Conservation (phyloP, 2,329 filamentous ascomycete genomes). For the Alternaria consortialis region DNA sequence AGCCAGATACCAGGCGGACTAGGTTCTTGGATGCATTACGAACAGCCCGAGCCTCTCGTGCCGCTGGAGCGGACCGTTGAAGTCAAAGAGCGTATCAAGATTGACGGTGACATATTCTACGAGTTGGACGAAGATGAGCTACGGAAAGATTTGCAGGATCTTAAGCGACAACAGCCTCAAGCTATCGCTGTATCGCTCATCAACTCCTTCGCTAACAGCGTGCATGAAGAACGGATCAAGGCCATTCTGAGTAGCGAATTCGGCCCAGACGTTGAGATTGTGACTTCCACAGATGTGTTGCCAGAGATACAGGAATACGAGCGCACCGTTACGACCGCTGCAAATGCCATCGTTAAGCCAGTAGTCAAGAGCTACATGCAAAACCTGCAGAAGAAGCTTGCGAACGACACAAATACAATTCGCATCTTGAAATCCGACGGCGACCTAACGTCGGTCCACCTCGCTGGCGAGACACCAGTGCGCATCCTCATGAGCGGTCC, state of each 20-base stretch:
- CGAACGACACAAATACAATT: constrained; percentile 55
- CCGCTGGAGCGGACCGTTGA: constrained; percentile 60
- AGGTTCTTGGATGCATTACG: constrained; percentile 60
- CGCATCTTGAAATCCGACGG: constrained; percentile 62
- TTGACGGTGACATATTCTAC: constrained; percentile 53
- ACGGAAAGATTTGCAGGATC: constrained; percentile 48
- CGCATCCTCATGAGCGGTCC: constrained; percentile 61
- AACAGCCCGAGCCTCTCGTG: constrained; percentile 59
- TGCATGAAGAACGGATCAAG: constrained; percentile 54
- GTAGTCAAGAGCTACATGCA: constrained; percentile 58
- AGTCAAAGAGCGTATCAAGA: constrained; percentile 56
- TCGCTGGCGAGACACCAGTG: constrained; percentile 59
- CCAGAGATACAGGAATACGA: constrained; percentile 61
- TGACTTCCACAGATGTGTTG: constrained; percentile 58
- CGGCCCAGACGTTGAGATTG: constrained; percentile 54
- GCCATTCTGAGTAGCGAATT: constrained; percentile 55
- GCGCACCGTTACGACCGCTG: constrained; percentile 58
- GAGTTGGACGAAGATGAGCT: constrained; percentile 54
- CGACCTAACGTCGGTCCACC: constrained; percentile 56
- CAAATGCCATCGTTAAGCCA: constrained; percentile 60
- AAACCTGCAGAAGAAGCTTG: constrained; percentile 53
- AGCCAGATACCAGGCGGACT: constrained; percentile 63
- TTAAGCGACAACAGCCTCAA: constrained; percentile 55
- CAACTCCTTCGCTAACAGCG: constrained; percentile 58
- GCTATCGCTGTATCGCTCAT: constrained; percentile 59